These are phyloP conservation scores for Oenanthe sinensis DNA, from an alignment of 129 eudicot genomes.

Conservation along the genomic window DNA sequence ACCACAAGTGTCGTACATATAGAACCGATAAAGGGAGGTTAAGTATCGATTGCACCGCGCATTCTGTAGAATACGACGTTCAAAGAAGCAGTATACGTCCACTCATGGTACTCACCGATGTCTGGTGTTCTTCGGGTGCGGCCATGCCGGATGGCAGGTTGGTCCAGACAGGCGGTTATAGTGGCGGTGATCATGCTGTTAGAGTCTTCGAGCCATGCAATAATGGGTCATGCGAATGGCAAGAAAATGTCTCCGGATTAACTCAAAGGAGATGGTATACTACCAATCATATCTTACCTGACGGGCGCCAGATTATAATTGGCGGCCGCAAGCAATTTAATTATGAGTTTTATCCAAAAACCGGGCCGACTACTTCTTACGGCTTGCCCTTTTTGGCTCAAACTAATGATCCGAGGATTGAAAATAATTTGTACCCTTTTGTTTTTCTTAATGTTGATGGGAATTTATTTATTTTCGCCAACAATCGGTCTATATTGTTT, in stretches of 20 bases:
- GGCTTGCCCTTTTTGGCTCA: constrained; percentile 37
- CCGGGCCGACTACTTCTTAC: not conserved
- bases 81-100: constrained; percentile 47
- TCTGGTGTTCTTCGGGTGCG: constrained; percentile 85
- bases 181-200: constrained; percentile 48
- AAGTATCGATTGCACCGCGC: constrained; percentile 61
- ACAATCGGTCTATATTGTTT: constrained; percentile 57
- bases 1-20: constrained; percentile 37
- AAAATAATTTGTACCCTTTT: constrained; percentile 77
- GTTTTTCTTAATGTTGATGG: constrained; percentile 68
- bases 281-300: constrained; percentile 60
- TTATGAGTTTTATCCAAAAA: constrained; percentile 69
- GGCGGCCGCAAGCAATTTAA: constrained; percentile 65
- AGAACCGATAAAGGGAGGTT: not conserved
- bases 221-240: constrained; percentile 43
- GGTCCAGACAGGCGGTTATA: constrained; percentile 60
- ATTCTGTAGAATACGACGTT: constrained; percentile 60
- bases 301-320: constrained; percentile 56
- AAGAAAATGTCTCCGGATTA: constrained; percentile 28
- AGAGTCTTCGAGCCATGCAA: constrained; percentile 34
- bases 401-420: constrained; percentile 38
- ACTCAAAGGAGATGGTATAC: constrained; percentile 56
- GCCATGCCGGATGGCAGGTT: constrained; percentile 36
- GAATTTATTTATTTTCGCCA: constrained; percentile 65
- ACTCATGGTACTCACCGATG: constrained; percentile 46